Conservation (phyloP, 208 protist species). For the Tetramitus jugosus region DNA sequence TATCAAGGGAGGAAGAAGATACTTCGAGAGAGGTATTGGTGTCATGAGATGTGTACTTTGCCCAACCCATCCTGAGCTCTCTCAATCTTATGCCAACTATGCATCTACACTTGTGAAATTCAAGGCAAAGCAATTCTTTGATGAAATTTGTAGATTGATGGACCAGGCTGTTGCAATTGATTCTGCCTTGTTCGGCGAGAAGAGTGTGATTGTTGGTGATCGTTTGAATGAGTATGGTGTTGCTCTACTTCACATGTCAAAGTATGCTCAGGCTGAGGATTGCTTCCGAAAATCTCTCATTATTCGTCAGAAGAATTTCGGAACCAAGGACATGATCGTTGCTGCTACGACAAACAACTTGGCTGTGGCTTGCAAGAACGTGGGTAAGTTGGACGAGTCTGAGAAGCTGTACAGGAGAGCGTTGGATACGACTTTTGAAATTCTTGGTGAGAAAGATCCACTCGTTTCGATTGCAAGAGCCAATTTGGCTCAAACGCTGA, state of each 20-base stretch:
- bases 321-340: background rate
- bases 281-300: background rate
- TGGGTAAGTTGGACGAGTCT: background rate
- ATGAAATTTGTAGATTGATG: background rate
- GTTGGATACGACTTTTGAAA: background rate
- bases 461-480: background rate
- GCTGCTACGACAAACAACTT: background rate
- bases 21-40: background rate
- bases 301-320: background rate
- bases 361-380: background rate
- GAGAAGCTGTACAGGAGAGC: background rate
- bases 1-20: background rate
- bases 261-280: background rate
- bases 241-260: background rate
- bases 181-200: background rate
- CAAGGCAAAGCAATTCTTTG: background rate
- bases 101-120: background rate
- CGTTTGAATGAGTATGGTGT: background rate
- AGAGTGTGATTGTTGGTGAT: background rate
- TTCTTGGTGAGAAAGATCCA: background rate
- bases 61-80: background rate
- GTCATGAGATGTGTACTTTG: background rate
- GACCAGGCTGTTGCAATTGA: slow-evolving; percentile 9
- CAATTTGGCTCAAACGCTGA: background rate
- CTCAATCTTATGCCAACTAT: background rate